phyloP scores from a whole-genome alignment of 2,329 filamentous ascomycete genomes.

The Lecanicillium sp. region DNA sequence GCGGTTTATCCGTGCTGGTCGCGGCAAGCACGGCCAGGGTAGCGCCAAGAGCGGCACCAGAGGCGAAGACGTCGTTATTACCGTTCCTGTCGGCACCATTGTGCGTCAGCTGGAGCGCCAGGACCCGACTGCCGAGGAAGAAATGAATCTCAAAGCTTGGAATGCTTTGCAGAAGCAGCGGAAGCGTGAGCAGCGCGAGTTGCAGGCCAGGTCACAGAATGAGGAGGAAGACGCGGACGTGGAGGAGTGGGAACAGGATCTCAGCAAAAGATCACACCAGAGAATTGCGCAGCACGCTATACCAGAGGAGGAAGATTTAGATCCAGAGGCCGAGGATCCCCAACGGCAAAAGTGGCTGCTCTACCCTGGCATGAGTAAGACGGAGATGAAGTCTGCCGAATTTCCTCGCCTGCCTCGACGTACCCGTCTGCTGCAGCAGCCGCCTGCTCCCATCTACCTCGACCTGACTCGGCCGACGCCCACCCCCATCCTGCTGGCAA shows the following conservation, averaged over 20 bases:
- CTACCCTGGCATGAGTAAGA: constrained; percentile 68
- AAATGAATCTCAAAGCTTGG: constrained; percentile 24
- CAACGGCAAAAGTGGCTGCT: constrained; percentile 72
- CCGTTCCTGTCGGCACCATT: constrained; percentile 88
- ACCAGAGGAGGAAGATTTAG: constrained; percentile 23
- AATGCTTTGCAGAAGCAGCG: constrained; percentile 23
- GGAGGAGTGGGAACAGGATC: constrained; percentile 25
- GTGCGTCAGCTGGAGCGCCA: constrained; percentile 72
- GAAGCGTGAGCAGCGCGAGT: constrained; percentile 20
- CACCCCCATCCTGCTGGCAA: constrained; percentile 74
- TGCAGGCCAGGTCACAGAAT: constrained; percentile 7
- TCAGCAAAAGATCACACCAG: constrained; percentile 1
- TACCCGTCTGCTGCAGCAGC: constrained; percentile 56
- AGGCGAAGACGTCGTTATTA: constrained; percentile 80
- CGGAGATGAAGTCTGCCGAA: constrained; percentile 51
- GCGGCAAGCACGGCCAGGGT: constrained; percentile 72
- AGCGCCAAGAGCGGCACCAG: constrained; percentile 66
- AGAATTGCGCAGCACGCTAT: constrained; percentile 1
- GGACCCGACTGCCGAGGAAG: constrained; percentile 68
- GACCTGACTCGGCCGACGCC: constrained; percentile 73
- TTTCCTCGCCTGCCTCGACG: constrained; percentile 46
- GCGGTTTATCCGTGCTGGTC: constrained; percentile 64
- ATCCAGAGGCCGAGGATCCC: constrained; percentile 35
- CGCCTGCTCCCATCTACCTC: constrained; percentile 61
- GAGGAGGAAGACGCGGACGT: constrained; percentile 22